Evolutionary conservation across 2,329 filamentous ascomycete species (phyloP).

Genomic region (Fusarium nanum): DNA sequence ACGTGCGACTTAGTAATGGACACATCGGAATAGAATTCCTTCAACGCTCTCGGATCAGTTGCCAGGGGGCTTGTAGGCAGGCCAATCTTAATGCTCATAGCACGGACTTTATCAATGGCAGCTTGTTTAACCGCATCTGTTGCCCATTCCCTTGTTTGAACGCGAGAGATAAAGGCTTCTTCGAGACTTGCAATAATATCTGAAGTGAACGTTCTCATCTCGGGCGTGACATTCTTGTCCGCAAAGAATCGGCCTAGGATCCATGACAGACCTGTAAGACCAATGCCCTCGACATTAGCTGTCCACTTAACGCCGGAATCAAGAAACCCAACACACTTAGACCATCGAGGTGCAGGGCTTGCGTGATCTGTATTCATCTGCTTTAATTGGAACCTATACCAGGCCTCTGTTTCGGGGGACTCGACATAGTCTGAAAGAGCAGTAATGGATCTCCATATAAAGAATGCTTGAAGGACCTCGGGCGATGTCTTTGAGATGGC

Average conservation of each 20-base stretch:
- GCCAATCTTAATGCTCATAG: conserved; percentile 76
- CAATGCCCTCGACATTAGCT: background rate
- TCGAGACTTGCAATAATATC: conserved; percentile 77
- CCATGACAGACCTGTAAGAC: conserved; percentile 66
- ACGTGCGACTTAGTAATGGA: conserved; percentile 66
- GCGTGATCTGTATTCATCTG: conserved; percentile 60
- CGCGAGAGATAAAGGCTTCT: conserved; percentile 69
- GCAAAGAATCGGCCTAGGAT: conserved; percentile 78
- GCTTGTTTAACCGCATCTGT: conserved; percentile 67
- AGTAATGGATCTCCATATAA: conserved; percentile 72
- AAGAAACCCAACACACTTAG: background rate
- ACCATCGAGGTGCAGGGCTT: conserved; percentile 12
- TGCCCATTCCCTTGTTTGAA: conserved; percentile 73
- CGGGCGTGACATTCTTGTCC: conserved; percentile 73
- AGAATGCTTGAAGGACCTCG: conserved; percentile 68
- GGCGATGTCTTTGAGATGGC: conserved; percentile 55
- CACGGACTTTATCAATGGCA: conserved; percentile 72
- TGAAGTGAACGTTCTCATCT: conserved; percentile 74
- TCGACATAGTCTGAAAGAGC: conserved; percentile 65
- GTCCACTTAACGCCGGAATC: conserved; percentile 15
- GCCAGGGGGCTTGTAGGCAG: conserved; percentile 74
- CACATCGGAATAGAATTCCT: conserved; percentile 66
- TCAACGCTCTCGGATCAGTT: conserved; percentile 65
- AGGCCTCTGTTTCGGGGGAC: conserved; percentile 69
- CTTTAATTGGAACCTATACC: conserved; percentile 68